Evolutionary conservation across 306 rosid genomes (phyloP), one percentile per base, ranked within the genome.

Genomic region (Rosa chinensis): DNA sequence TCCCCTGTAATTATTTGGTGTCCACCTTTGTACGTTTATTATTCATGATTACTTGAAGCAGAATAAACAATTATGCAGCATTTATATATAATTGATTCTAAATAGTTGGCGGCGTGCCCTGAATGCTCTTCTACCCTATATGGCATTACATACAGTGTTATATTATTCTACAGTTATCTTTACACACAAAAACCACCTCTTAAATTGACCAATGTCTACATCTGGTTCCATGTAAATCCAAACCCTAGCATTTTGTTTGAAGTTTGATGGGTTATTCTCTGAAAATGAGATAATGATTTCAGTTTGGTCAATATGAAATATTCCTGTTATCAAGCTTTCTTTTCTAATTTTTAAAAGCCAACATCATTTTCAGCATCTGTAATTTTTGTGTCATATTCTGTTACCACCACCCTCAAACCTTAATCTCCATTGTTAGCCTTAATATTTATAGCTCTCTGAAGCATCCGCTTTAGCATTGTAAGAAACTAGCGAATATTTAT

Each of bases 91-190:
- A 66, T 39, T 35, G 12, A 52, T 77, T 20, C 75, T 81, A 83
- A 85, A 85, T 81, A 77, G 87, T 77, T 70, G 84, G 85, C 82
- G 69, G 80, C 93, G 92, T 90, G 93, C 92, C 93, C 86, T 79
- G 45, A 73, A 80, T 89, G 93, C 70, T 84, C 87, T 72, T 78
- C 91, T 76, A 75, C 77, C 76, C 72, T 68, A 70, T 71, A 16
- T 23, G 35, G 42, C 75, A 74, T 13, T 59, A 72, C 10, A 66
- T 7, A 53, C 53, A 53, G 40, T 13, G 73, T 72, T 52, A 53
- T 14, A 40, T 80, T 61, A 78, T 66, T 43, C 56, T 75, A 74
- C 55, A 40, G 72, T 74, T 59, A 40, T 72, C 70, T 84, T 75
- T 32, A 21, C 40, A 76, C 79, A 43, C 35, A 20, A 69, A 85